Conservation (phyloP, 2,329 filamentous ascomycete species). For the Leptographium galeiforme region DNA sequence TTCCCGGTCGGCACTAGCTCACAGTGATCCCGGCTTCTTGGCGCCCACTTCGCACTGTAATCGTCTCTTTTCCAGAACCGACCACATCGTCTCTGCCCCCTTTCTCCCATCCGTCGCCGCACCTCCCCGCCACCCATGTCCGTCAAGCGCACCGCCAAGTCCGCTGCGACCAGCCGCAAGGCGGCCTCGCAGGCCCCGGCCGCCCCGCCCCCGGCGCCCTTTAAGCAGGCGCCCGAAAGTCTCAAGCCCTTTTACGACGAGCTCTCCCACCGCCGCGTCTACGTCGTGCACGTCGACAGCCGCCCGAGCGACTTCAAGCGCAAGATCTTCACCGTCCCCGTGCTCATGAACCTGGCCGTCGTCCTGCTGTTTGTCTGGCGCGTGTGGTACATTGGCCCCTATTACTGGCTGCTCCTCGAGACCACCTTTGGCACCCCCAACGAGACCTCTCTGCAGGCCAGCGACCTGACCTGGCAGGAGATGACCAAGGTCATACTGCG, state of each 20-base stretch:
- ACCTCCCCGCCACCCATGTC: slow-evolving; percentile 4
- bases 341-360: slow-evolving; percentile 61
- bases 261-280: slow-evolving; percentile 58
- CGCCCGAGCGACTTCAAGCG: slow-evolving; percentile 59
- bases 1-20: background rate
- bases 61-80: background rate
- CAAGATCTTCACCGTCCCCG: slow-evolving; percentile 69
- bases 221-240: slow-evolving; percentile 48
- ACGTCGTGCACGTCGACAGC: slow-evolving; percentile 72
- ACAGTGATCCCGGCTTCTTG: background rate
- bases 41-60: background rate
- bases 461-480: slow-evolving; percentile 39
- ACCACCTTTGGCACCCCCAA: slow-evolving; percentile 54
- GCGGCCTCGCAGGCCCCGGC: background rate
- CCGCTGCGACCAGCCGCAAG: slow-evolving; percentile 11
- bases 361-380: slow-evolving; percentile 52
- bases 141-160: slow-evolving; percentile 4
- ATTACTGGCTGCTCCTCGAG: slow-evolving; percentile 56
- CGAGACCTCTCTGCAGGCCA: slow-evolving; percentile 49
- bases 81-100: background rate
- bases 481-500: slow-evolving; percentile 42
- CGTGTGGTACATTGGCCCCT: slow-evolving; percentile 53
- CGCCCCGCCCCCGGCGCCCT: slow-evolving; percentile 44
- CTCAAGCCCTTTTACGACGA: slow-evolving; percentile 53
- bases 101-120: background rate